These are phyloP conservation scores for Pyrrhoderma noxium DNA, from an alignment of 1,284 basidiomycete genomes.

Conservation along the genomic window DNA sequence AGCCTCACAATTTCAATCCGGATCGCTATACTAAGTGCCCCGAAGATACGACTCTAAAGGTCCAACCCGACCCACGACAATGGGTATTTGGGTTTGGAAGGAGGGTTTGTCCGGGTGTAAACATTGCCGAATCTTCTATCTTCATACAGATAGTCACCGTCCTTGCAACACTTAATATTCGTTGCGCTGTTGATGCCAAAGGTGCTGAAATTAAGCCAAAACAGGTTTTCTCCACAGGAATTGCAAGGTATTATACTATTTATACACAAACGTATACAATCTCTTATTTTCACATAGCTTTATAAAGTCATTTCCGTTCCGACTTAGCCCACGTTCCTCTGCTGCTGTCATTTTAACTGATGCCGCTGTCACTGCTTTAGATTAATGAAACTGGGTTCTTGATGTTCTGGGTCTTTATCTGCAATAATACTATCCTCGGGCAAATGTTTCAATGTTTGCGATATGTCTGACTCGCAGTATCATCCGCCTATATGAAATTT, in stretches of 20 bases:
- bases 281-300: neutral
- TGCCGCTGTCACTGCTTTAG: neutral
- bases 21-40: slow-evolving; percentile 15
- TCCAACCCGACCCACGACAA: slow-evolving; percentile 1
- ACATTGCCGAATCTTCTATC: slow-evolving; percentile 39
- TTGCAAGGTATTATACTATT: neutral
- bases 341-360: neutral
- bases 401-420: too few relatives aligned
- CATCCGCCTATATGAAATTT: too few relatives aligned
- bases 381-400: too few relatives aligned
- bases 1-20: slow-evolving; percentile 22
- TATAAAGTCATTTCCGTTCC: neutral
- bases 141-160: slow-evolving; percentile 43
- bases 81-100: slow-evolving; percentile 10
- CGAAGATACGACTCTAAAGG: neutral
- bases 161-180: slow-evolving; percentile 36
- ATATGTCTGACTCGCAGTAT: too few relatives aligned
- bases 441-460: too few relatives aligned
- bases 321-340: neutral
- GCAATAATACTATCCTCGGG: too few relatives aligned
- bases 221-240: neutral
- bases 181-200: neutral
- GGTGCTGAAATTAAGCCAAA: neutral
- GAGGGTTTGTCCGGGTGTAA: slow-evolving; percentile 32
- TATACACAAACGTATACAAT: too few relatives aligned